These are phyloP conservation scores for Phytophthora sojae DNA, from an alignment of 352 stramenopile species.

Conservation along the genomic window DNA sequence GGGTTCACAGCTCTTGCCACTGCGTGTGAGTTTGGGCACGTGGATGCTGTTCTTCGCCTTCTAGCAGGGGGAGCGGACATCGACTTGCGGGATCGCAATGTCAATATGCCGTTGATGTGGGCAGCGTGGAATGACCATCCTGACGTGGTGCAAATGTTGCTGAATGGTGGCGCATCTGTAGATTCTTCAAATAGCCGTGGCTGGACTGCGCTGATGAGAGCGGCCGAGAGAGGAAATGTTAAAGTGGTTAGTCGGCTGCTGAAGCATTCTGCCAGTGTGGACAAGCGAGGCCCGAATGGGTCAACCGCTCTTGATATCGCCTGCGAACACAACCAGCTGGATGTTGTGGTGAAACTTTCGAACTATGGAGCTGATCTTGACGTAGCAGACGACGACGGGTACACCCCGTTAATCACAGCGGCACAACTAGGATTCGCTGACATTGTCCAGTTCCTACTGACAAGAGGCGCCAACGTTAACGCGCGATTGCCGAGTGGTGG, in stretches of 20 bases:
- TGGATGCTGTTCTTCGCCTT: not conserved
- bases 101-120: not conserved
- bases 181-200: not conserved
- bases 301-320: slow-evolving; percentile 5
- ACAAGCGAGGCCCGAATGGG: not conserved
- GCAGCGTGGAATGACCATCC: not conserved
- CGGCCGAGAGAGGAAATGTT: not conserved
- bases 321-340: slow-evolving; percentile 2
- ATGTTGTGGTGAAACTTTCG: not conserved
- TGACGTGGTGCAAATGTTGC: not conserved
- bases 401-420: slow-evolving; percentile 6
- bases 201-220: slow-evolving; percentile 5
- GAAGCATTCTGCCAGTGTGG: not conserved
- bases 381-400: not conserved
- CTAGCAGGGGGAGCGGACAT: not conserved
- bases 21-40: not conserved
- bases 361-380: not conserved
- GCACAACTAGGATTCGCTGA: slow-evolving; percentile 4
- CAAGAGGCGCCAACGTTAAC: not conserved
- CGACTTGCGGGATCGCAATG: not conserved
- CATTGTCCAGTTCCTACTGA: slow-evolving; percentile 3
- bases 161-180: not conserved
- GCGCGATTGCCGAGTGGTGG: slow-evolving; percentile 3
- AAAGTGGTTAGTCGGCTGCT: not conserved
- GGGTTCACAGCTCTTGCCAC: not conserved